Evolutionary conservation across 2,329 filamentous ascomycete species (phyloP).

Genomic region (Camillea tinctor): DNA sequence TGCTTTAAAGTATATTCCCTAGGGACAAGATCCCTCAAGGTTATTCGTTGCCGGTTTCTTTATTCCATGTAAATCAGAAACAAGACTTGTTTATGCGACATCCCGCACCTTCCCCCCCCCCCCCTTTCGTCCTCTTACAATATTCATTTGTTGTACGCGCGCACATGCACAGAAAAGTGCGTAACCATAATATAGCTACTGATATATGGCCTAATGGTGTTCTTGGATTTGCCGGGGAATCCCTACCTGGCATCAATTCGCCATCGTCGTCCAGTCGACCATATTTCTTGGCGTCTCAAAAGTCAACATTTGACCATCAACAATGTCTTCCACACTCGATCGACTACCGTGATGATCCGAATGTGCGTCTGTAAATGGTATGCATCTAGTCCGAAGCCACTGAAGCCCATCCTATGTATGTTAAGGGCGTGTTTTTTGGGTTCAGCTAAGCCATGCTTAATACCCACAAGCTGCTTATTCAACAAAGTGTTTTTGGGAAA

Average conservation of each 20-base stretch:
- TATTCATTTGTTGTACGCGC: too few relatives aligned
- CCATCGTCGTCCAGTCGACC: background rate
- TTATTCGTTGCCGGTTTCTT: too few relatives aligned
- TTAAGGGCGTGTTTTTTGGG: too few relatives aligned
- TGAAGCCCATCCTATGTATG: background rate
- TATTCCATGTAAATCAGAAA: background rate
- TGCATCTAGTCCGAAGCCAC: background rate
- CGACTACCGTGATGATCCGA: background rate
- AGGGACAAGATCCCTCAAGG: too few relatives aligned
- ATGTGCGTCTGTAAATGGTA: background rate
- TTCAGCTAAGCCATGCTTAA: too few relatives aligned
- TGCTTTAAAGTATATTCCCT: background rate
- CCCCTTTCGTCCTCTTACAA: too few relatives aligned
- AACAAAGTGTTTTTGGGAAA: too few relatives aligned
- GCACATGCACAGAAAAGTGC: too few relatives aligned
- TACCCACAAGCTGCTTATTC: too few relatives aligned
- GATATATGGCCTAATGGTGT: background rate
- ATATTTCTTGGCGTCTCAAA: background rate
- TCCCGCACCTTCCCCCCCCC: too few relatives aligned
- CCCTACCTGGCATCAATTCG: background rate
- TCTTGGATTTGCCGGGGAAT: background rate
- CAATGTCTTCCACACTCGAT: background rate
- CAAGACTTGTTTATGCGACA: background rate
- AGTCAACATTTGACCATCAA: background rate
- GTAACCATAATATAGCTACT: too few relatives aligned